A percentile compares a stretch with the other conserved stretches of the same genome.
phyloP scores from a whole-genome alignment of 108 stramenopile genomes.

The Chaetoceros muelleri region DNA sequence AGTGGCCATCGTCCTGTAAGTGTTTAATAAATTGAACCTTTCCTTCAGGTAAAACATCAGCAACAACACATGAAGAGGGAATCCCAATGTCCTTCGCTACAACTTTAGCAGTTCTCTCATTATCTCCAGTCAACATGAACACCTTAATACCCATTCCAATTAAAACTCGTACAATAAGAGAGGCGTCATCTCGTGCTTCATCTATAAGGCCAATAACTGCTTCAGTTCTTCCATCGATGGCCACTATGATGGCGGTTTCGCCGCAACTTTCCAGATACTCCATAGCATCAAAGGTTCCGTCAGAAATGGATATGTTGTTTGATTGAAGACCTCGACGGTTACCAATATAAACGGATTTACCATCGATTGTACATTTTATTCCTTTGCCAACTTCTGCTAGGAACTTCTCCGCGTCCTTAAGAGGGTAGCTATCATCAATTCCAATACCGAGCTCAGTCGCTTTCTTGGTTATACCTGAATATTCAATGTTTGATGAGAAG shows the following conservation, averaged over 20 bases:
- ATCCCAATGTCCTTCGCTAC: conserved; percentile 68
- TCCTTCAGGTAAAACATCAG: conserved; percentile 78
- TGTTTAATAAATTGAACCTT: conserved; percentile 62
- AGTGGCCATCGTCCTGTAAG: conserved; percentile 53
- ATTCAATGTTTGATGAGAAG: conserved; percentile 1
- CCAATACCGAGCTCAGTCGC: conserved; percentile 24
- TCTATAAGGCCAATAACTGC: conserved; percentile 75
- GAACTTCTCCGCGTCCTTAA: conserved; percentile 16
- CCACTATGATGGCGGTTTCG: conserved; percentile 75
- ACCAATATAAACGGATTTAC: conserved; percentile 48
- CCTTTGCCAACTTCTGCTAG: conserved; percentile 70
- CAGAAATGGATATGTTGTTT: conserved; percentile 27
- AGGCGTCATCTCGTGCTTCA: conserved; percentile 17
- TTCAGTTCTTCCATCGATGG: conserved; percentile 48
- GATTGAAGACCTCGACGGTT: conserved; percentile 53
- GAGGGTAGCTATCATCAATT: conserved; percentile 15
- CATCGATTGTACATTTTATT: conserved; percentile 49
- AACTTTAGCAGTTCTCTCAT: conserved; percentile 49
- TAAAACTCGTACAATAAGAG: background rate
- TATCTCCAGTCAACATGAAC: conserved; percentile 83
- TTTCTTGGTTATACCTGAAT: conserved; percentile 24
- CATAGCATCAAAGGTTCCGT: conserved; percentile 41
- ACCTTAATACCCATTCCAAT: conserved; percentile 32
- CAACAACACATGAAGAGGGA: conserved; percentile 47
- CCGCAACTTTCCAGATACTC: conserved; percentile 57